Conservation (phyloP, 116 monocot species). For the Zostera marina region DNA sequence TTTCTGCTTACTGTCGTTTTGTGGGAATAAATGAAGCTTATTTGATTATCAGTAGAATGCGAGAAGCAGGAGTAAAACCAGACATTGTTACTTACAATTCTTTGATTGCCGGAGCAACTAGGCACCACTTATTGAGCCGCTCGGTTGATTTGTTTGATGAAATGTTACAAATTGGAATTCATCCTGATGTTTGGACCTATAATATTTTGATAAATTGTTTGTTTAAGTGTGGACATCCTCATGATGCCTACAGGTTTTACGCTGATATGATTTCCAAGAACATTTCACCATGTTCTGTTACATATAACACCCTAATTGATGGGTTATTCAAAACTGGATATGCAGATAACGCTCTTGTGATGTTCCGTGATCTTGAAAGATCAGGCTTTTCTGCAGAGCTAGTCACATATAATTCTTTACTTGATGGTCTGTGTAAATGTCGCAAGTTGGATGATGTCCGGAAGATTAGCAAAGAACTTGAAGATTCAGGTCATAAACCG, state of each 20-base stretch:
- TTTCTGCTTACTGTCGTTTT: slow-evolving; percentile 53
- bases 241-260: slow-evolving; percentile 44
- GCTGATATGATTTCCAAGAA: slow-evolving; percentile 36
- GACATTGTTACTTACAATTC: slow-evolving; percentile 84
- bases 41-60: slow-evolving; percentile 47
- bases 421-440: slow-evolving; percentile 68
- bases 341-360: slow-evolving; percentile 31
- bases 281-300: slow-evolving; percentile 36
- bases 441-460: slow-evolving; percentile 33
- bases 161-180: slow-evolving; percentile 44
- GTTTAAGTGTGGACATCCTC: slow-evolving; percentile 51
- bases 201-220: slow-evolving; percentile 73
- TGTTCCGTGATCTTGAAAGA: slow-evolving; percentile 43
- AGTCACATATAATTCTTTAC: slow-evolving; percentile 65
- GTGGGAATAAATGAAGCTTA: slow-evolving; percentile 42
- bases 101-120: slow-evolving; percentile 44
- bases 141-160: slow-evolving; percentile 55
- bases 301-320: slow-evolving; percentile 68
- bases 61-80: slow-evolving; percentile 50
- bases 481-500: slow-evolving; percentile 26
- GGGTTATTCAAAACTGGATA: slow-evolving; percentile 74
- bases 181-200: slow-evolving; percentile 65
- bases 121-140: slow-evolving; percentile 10
- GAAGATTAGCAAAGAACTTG: slow-evolving; percentile 43
- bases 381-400: slow-evolving; percentile 38